Evolutionary conservation across 2,329 filamentous ascomycete species (phyloP).

Genomic region (Cercospora sesami): DNA sequence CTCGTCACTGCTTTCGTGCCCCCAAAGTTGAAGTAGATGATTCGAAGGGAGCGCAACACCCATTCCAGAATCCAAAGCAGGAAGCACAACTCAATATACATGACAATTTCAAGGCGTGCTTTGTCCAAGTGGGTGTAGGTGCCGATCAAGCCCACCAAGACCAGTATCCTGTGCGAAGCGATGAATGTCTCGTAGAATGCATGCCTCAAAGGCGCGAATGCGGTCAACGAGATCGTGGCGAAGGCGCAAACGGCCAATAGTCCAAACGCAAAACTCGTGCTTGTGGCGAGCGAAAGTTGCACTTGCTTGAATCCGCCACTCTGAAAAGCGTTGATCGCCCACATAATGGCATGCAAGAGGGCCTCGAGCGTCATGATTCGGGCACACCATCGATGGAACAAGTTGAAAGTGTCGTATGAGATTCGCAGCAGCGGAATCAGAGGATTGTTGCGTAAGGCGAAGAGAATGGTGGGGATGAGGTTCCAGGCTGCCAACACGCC

Average conservation of each 20-base stretch:
- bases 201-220: not conserved
- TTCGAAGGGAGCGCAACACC: not conserved
- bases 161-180: constrained; percentile 77
- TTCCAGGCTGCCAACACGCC: not conserved
- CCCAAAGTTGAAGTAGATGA: not conserved
- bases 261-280: not conserved
- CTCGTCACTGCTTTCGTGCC: not conserved
- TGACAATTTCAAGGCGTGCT: constrained; percentile 62
- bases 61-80: not conserved
- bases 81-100: not conserved
- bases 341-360: constrained; percentile 38
- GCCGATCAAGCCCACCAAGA: constrained; percentile 64
- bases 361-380: constrained; percentile 69
- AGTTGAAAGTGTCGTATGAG: constrained; percentile 95
- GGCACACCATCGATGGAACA: constrained; percentile 80
- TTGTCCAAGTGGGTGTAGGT: constrained; percentile 77
- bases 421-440: constrained; percentile 78
- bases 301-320: not conserved
- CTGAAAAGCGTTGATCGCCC: not conserved
- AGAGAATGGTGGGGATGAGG: not conserved
- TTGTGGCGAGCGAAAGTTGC: not conserved
- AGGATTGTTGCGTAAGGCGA: constrained; percentile 60
- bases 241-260: not conserved
- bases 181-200: constrained; percentile 96
- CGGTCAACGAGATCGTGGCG: constrained; percentile 54